Base-by-base conservation (phyloP, 257 asterid genomes). In the Craterostigma plantagineum region DNA sequence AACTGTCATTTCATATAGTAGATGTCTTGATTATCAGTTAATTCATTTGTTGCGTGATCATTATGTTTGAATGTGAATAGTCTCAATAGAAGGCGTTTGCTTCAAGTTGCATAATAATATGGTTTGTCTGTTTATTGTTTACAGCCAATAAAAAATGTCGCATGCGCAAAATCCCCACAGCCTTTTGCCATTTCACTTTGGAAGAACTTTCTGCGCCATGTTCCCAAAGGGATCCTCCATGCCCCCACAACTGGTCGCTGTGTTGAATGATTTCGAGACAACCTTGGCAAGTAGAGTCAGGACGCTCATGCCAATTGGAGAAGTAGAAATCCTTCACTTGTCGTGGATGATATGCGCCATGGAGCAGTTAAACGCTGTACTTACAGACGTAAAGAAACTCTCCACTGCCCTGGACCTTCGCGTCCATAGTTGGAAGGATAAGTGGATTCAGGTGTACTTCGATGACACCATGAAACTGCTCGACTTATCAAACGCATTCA, bases 361-460 rank as follows among this genome's bases (percentile, higher is more conserved):
- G 45, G 69, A 58, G 46, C 18, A 63, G 9, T 79, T 76, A 16
- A 66, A 63, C 55, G 68, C 43, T 37, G 58, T 69, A 41, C 90
- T 72, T 54, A 43, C 61, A 0, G 77, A 72, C 46, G 62, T 67
- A 76, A 72, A 58, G n/a, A 49, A 12, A n/a, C 66, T 76, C 11
- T 69, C 72, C 36, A 59, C 68, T 0, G 67, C 65, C 8, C 82
- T 72, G 46, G 76, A 69, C 41, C 66, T 76, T 41, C 79, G 76
- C 7, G 55, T 66, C n/a, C 35, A 43, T 50, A 72, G 67, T 51
- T 76, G 90, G 90, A 77, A 76, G 38, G 79, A 63, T 39, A 72
- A 69, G 42, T 76, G 90, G 82, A 51, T 76, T 40, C 76, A 65
- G 50, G 71, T 65, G 10, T 76, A 72, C 52, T 53, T 76, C 57